Base-by-base conservation (phyloP, 768 basidiomycete species). In the Psilocybe cyanescens region DNA sequence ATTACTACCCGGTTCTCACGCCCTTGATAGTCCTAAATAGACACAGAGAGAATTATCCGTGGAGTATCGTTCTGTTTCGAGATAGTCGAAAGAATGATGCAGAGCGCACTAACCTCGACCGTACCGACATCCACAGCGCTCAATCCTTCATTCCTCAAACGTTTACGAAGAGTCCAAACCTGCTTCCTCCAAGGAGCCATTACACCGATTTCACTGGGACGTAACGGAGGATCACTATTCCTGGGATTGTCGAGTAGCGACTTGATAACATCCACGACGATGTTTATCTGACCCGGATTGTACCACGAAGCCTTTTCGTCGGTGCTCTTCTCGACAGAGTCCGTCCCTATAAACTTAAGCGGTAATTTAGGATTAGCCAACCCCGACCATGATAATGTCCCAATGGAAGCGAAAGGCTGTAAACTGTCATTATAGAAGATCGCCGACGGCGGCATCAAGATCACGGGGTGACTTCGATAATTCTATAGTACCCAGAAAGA, bases 181-280 rank as follows among this genome's bases (percentile, higher is more conserved):
- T 84, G 83, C 60, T 81, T 81, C 56, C 83, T 76, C 78, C 81
- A 83, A 1, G 82, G 79, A 0, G 83, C 78, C 80, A 84, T 83
- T 5, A 83, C 76, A 0, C 82, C 81, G 54, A 84, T 82, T 39
- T 83, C 75, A 9, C 69, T 70, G 9, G 79, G 68, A 46, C 70
- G 69, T 6, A 83, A 69, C 1, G 75, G 75, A n/a, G 83, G 83
- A 2, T 70, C 69, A 55, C 77, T 80, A 1, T 67, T 57, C 6
- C 71, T 63, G 8, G 69, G 68, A 61, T 81, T 77, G 7, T 69
- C 64, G 31, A 83, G 64, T 24, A 84, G 68, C 4, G 78, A 79
- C 44, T 70, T 72, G 41, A 83, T 75, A 2, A 74, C 70, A 24
- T 76, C 72, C 11, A 81, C 75, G 2, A 80, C 72, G 8, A 69